These are phyloP conservation scores for Didymella arachidicola DNA, from an alignment of 2,329 filamentous ascomycete species.

Conservation along the genomic window DNA sequence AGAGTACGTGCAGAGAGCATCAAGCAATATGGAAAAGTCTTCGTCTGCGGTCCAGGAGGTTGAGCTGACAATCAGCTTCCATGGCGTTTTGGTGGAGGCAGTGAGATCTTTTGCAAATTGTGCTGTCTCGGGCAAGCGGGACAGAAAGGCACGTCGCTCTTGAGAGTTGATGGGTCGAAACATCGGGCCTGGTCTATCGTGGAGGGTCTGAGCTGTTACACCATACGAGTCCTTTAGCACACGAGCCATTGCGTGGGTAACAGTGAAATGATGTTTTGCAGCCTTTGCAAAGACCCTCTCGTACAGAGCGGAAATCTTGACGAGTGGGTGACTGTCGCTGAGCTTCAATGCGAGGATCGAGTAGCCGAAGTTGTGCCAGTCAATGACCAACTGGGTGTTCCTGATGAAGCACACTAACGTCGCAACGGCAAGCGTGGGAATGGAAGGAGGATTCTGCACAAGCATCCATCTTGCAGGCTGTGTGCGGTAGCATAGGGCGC, in stretches of 20 bases:
- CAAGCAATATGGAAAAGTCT: conserved; percentile 87
- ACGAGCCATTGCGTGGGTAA: conserved; percentile 86
- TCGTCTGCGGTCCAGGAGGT: conserved; percentile 98
- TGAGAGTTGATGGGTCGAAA: conserved; percentile 73
- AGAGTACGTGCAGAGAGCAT: conserved; percentile 80
- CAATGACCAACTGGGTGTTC: conserved; percentile 83
- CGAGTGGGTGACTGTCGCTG: conserved; percentile 73
- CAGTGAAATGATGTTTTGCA: conserved; percentile 80
- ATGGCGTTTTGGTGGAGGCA: conserved; percentile 57
- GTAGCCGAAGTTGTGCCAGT: conserved; percentile 99
- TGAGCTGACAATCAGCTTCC: conserved; percentile 82
- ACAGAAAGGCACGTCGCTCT: conserved; percentile 64
- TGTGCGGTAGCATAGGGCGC: conserved; percentile 75
- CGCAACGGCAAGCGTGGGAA: conserved; percentile 84
- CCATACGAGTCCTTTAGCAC: conserved; percentile 73
- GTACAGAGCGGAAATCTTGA: conserved; percentile 77
- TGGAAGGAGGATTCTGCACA: conserved; percentile 92
- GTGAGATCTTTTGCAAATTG: conserved; percentile 65
- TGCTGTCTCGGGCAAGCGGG: conserved; percentile 69
- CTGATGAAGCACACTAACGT: conserved; percentile 76
- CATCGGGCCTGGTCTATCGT: conserved; percentile 80
- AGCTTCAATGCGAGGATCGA: conserved; percentile 81
- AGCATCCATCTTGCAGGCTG: conserved; percentile 84
- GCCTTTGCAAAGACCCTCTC: conserved; percentile 74
- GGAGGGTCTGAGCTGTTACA: conserved; percentile 66